Evolutionary conservation across 768 basidiomycete genomes (phyloP), one percentile per base, ranked within the genome.

Genomic region (Rhodotorula paludigena): DNA sequence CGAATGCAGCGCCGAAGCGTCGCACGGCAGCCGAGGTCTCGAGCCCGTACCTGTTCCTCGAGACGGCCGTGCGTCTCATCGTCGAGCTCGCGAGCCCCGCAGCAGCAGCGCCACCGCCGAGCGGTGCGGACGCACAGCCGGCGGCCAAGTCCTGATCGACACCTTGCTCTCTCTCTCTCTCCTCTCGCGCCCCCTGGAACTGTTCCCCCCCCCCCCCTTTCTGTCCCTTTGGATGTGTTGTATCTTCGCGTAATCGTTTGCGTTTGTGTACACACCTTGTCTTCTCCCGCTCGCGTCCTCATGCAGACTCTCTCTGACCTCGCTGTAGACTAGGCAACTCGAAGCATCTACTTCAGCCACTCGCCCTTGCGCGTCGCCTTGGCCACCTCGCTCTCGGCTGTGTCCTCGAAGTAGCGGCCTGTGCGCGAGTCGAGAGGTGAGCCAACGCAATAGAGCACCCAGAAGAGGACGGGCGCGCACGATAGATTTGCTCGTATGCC

Each of bases 11-110:
- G 36, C 36, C 36, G 12, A 54, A 54, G 53, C 54, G 54, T 11
- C 25, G 38, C 82, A 89, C 28, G 83, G 88, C 33, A 86, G 86
- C 59, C 21, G 69, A 74, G 64, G 80, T 81, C 18, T 78, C 77
- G 52, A 79, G 79, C 28, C 96, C 96, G 18, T 98, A 91, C 79
- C 85, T 96, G 68, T 99, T 99, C 79, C 88, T 98, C 85, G 94
- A 99, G 78, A 86, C 93, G 38, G 91, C 96, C 10, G 96, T 92
- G 78, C 82, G 87, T 73, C 82, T 98, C 75, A 98, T 98, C 74
- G 83, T 96, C 55, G 92, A 97, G 81, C 82, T 98, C 72, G 94
- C 93, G 33, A 89, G 89, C 63, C 84, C 71, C 11, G 54, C 54
- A 1, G 54, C 52, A 2, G 32, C 33, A 7, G 7, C 21, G 44